Conservation (phyloP, 192 early-diverging fungal species). For the Coemansia umbellata region DNA sequence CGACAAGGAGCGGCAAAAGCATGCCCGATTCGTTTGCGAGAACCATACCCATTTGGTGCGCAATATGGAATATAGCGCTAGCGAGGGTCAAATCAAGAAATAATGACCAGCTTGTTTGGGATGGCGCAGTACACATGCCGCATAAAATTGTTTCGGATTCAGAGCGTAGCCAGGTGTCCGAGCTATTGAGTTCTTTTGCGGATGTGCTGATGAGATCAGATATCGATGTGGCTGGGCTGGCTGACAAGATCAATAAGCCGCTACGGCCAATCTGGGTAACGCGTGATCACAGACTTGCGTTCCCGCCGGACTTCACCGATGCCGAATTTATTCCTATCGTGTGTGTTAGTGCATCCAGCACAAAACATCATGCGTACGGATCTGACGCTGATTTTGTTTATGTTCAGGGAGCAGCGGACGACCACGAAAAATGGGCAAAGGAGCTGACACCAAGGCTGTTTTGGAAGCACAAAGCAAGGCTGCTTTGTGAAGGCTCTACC, state of each 20-base stretch:
- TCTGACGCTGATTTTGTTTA: slow-evolving; percentile 59
- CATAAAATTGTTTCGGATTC: slow-evolving; percentile 62
- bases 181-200: slow-evolving; percentile 56
- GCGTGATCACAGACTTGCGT: slow-evolving; percentile 48
- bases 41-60: slow-evolving; percentile 90
- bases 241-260: slow-evolving; percentile 54
- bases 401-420: slow-evolving; percentile 88
- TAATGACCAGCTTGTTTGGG: slow-evolving; percentile 40
- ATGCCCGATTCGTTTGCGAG: slow-evolving; percentile 82
- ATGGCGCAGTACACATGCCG: slow-evolving; percentile 59
- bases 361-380: not conserved
- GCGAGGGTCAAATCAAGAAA: not conserved
- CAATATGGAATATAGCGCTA: slow-evolving; percentile 58
- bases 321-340: slow-evolving; percentile 69
- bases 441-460: slow-evolving; percentile 63
- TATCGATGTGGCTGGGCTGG: slow-evolving; percentile 32
- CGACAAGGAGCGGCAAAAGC: slow-evolving; percentile 77
- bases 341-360: slow-evolving; percentile 71
- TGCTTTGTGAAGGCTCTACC: slow-evolving; percentile 17
- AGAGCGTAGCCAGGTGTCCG: slow-evolving; percentile 66
- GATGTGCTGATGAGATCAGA: slow-evolving; percentile 53
- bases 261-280: slow-evolving; percentile 83
- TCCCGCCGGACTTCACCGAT: slow-evolving; percentile 49
- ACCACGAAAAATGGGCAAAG: slow-evolving; percentile 82
- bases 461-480: slow-evolving; percentile 53